A percentile compares a stretch with the other conserved stretches of the same genome.
Conservation (phyloP, 2,329 filamentous ascomycete species). For the Botrytis squamosa region DNA sequence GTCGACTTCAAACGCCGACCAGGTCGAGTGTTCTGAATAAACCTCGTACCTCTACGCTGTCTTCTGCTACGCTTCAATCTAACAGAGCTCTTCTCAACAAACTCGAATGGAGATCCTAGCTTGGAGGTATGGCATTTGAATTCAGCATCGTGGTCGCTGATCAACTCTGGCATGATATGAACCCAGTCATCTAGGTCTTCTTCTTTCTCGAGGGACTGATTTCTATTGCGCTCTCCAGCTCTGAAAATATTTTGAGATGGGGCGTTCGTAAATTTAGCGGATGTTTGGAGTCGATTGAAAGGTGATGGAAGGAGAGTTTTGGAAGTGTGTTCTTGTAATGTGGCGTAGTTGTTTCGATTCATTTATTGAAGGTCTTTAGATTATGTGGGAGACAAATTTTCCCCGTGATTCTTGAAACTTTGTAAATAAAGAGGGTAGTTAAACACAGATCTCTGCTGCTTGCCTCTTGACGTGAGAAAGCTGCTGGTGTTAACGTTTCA, state of each 20-base stretch:
- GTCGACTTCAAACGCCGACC: neutral
- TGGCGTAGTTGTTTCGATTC: neutral
- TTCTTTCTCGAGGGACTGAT: rapidly evolving
- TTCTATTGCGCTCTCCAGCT: neutral
- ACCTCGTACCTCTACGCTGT: neutral
- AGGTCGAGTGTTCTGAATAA: neutral
- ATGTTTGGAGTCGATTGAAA: neutral
- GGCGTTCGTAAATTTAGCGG: neutral
- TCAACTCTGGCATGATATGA: neutral
- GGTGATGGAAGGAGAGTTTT: neutral
- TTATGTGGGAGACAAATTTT: neutral
- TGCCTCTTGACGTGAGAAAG: neutral
- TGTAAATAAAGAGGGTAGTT: neutral
- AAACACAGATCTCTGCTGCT: neutral
- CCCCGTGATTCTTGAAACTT: neutral
- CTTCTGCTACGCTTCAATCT: neutral
- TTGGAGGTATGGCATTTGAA: neutral
- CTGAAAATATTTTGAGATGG: too few species aligned
- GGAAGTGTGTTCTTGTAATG: neutral
- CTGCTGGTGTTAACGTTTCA: neutral
- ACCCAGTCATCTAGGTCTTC: neutral
- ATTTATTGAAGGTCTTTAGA: neutral
- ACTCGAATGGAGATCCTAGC: neutral
- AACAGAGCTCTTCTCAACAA: neutral
- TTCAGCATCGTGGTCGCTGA: neutral